Conservation (phyloP, 2,329 filamentous ascomycete species). For the Fusarium pseudograminearum region DNA sequence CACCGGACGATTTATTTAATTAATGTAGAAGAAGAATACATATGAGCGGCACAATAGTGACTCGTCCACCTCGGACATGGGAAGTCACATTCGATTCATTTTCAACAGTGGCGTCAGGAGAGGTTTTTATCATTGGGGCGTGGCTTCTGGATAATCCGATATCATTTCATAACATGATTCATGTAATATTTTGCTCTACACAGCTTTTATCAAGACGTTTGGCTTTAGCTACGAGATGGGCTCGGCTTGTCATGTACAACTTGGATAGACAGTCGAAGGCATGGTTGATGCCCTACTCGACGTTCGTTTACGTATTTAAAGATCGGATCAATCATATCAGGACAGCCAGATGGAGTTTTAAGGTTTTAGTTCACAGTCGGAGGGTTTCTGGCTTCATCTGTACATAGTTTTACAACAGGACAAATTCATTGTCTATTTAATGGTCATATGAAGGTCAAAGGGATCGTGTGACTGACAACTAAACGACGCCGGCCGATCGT, state of each 20-base stretch:
- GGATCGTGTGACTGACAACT: neutral
- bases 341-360: slow-evolving; percentile 17
- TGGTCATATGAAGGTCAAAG: neutral
- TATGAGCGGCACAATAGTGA: slow-evolving; percentile 21
- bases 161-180: slow-evolving; percentile 20
- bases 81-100: slow-evolving; percentile 28
- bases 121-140: slow-evolving; percentile 34
- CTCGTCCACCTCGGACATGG: slow-evolving; percentile 20
- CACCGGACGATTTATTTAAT: slow-evolving; percentile 10
- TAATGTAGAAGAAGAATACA: slow-evolving; percentile 20
- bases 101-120: slow-evolving; percentile 45
- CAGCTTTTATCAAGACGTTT: slow-evolving; percentile 38
- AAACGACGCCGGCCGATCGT: too few species aligned
- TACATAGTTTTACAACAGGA: slow-evolving; percentile 44
- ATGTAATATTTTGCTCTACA: slow-evolving; percentile 30
- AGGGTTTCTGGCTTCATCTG: slow-evolving; percentile 26
- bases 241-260: slow-evolving; percentile 22
- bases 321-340: neutral
- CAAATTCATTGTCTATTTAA: slow-evolving; percentile 19
- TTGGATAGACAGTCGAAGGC: slow-evolving; percentile 16
- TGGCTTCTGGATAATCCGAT: slow-evolving; percentile 38
- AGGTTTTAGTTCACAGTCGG: slow-evolving; percentile 22
- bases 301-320: slow-evolving; percentile 15
- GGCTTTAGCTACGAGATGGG: slow-evolving; percentile 18
- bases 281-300: neutral